Evolutionary conservation across 805 yeast genomes (phyloP), one percentile per base, ranked within the genome.

Genomic region (Candida ortonii): DNA sequence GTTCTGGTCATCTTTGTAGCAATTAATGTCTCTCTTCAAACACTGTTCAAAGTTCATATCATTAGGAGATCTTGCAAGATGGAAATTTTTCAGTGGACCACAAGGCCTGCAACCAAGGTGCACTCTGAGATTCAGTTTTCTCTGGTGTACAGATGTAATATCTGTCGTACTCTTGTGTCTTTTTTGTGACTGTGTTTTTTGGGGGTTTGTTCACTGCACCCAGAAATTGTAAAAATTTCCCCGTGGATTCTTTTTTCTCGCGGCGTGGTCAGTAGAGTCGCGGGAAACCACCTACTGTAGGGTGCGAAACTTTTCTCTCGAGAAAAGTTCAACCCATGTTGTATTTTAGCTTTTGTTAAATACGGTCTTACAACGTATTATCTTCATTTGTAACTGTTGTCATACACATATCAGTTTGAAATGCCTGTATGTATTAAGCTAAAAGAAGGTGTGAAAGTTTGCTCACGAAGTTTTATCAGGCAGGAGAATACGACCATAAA

Each of bases 1-100:
- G 96, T 79, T 78, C 97, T 89, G 70, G 96, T 86, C 97, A 89
- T 88, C 67, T 65, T 76, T 53, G 29, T 24, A 19, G n/a, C n/a
- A n/a, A n/a, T n/a, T n/a, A n/a, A n/a, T n/a, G n/a, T n/a, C n/a
- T n/a, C n/a, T n/a, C n/a, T n/a, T n/a, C n/a, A n/a, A n/a, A n/a
- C n/a, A n/a, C n/a, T n/a, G n/a, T n/a, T n/a, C n/a, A n/a, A n/a
- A n/a, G n/a, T n/a, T n/a, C n/a, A n/a, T n/a, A n/a, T n/a, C n/a
- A n/a, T n/a, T n/a, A n/a, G n/a, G n/a, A 30, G 38, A 35, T 35
- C 34, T 35, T 16, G 13, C 10, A 21, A 25, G 17, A 13, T 12
- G 16, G 12, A 5, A 9, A 14, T 26, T 23, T 17, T 15, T 31
- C n/a, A n/a, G n/a, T n/a, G n/a, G n/a, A n/a, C n/a, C n/a, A n/a